Evolutionary conservation across 2,329 filamentous ascomycete species (phyloP).

Genomic region (Phoma herbarum): DNA sequence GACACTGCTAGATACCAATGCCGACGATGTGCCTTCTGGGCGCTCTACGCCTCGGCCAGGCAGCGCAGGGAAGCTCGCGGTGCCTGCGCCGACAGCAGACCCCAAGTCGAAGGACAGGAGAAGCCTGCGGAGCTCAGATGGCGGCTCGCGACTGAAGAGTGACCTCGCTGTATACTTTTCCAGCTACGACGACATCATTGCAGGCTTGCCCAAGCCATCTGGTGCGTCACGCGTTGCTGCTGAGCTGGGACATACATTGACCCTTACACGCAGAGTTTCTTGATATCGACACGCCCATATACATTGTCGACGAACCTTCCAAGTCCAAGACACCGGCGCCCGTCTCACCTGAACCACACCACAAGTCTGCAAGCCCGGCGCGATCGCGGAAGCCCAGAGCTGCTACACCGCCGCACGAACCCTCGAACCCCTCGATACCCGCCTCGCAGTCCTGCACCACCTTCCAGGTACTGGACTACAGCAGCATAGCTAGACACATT

Average conservation of each 20-base stretch:
- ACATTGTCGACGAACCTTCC: conserved; percentile 69
- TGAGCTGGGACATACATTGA: conserved; percentile 27
- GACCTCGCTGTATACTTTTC: conserved; percentile 90
- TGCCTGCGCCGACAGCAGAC: conserved; percentile 32
- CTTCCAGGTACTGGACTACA: conserved; percentile 55
- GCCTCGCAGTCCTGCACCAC: conserved; percentile 41
- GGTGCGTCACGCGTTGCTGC: conserved; percentile 61
- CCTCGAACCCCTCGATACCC: conserved; percentile 25
- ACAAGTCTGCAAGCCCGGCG: conserved; percentile 36
- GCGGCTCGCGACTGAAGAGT: conserved; percentile 84
- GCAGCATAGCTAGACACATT: conserved; percentile 47
- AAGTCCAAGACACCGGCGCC: conserved; percentile 37
- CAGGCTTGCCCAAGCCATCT: conserved; percentile 79
- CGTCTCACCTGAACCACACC: conserved; percentile 30
- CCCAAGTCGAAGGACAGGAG: conserved; percentile 65
- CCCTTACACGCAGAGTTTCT: conserved; percentile 68
- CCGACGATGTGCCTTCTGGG: conserved; percentile 46
- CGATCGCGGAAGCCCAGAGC: conserved; percentile 37
- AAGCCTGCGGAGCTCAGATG: conserved; percentile 85
- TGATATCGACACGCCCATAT: conserved; percentile 75
- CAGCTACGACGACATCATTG: conserved; percentile 94
- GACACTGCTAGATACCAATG: conserved; percentile 43
- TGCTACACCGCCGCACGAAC: conserved; percentile 27
- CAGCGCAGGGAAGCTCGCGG: conserved; percentile 39
- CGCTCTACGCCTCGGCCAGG: conserved; percentile 43